phyloP scores from a whole-genome alignment of 1,284 basidiomycete species.

The Trichosporon ovoides region DNA sequence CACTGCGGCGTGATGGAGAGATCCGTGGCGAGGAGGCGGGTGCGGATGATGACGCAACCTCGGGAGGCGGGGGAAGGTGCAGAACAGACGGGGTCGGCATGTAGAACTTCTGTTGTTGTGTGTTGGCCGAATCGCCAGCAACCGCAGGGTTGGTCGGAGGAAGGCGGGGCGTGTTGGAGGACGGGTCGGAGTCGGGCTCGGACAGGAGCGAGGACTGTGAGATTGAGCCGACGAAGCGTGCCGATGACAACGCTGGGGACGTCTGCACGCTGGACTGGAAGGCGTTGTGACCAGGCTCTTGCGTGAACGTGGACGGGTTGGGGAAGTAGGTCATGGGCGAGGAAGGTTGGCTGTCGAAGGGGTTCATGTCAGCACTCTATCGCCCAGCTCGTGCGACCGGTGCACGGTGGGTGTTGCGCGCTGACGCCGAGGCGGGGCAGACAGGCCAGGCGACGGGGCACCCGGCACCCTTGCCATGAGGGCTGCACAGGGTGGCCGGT shows the following conservation, averaged over 20 bases:
- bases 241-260: slow-evolving; percentile 15
- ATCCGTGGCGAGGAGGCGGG: slow-evolving; percentile 4
- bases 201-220: slow-evolving; percentile 18
- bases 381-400: background rate
- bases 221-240: slow-evolving; percentile 10
- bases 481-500: background rate
- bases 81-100: slow-evolving; percentile 5
- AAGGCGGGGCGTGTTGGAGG: slow-evolving; percentile 10
- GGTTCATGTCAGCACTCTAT: background rate
- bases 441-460: too few species aligned
- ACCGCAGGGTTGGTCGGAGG: background rate
- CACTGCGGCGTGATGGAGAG: slow-evolving; percentile 12
- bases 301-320: slow-evolving; percentile 36
- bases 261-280: slow-evolving; percentile 13
- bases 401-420: background rate
- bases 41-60: background rate
- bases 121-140: slow-evolving; percentile 1
- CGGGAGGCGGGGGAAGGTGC: slow-evolving; percentile 3
- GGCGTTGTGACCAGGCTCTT: slow-evolving; percentile 12
- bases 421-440: background rate
- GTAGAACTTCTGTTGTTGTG: slow-evolving; percentile 12
- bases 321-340: slow-evolving; percentile 46
- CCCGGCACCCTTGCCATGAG: background rate
- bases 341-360: slow-evolving; percentile 23
- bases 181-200: slow-evolving; percentile 8